Base-by-base conservation (phyloP, 495 filamentous ascomycete species). In the Trichocladium uniseriatum region DNA sequence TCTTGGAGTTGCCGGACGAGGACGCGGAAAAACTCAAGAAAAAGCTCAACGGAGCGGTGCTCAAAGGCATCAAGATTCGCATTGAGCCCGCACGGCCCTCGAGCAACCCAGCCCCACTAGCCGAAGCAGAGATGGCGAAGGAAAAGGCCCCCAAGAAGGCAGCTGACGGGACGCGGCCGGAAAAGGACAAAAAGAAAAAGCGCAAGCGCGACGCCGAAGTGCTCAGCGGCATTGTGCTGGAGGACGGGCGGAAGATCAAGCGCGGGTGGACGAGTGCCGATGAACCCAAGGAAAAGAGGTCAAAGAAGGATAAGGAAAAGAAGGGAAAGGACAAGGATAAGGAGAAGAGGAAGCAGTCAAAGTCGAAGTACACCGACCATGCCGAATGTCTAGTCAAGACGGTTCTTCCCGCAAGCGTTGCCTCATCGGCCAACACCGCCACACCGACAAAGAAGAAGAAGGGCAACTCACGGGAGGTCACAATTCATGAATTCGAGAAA, bases 1-100 rank as follows among this genome's bases (percentile, higher is more conserved):
- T 84, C 69, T 67, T 96, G 40, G 86, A 91, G 16, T 65, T 97
- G 18, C 88, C 91, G 0, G 64, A 59, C 2, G 78, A 81, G 66
- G 88, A 92, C 53, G 92, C 89, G 5, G 82, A 90, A 3, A 94
- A 89, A 59, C 69, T 97, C 24, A 86, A 82, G 65, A 90, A 88
- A 73, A 96, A 94, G 62, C 75, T 97, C n/a, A 85, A 95, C 70
- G 91, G 90, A 8, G 78, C 83, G 5, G 82, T 89, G 13, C 68
- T 97, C 20, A 94, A 83, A 49, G 92, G 92, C 28, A 73, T 76
- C 36, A 97, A 95, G 63, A 79, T 97, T 51, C 78, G 80, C 38
- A 77, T 98, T 29, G 86, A 95, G 54, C 75, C 80, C 15, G 91
- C 92, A 15, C 78, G 77, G 14, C 80, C 85, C 1, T 66, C 67